Evolutionary conservation across 1,284 basidiomycete species (phyloP), one percentile per base, ranked within the genome.

Genomic region (Xanthoconium separans): DNA sequence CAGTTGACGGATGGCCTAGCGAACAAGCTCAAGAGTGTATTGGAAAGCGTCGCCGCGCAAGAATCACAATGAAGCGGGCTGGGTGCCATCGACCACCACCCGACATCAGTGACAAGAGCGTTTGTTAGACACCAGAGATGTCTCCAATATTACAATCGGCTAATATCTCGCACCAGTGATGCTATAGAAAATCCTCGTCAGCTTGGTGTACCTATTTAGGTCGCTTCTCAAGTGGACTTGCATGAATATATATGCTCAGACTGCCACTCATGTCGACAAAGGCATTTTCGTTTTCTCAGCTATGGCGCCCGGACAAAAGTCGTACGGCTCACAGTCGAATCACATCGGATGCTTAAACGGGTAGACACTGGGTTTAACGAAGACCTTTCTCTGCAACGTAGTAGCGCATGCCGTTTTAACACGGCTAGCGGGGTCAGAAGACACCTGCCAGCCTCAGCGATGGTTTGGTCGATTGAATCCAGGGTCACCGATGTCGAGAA

Each of bases 1-100:
- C 78, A 82, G 54, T 75, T 91, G 41, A 87, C 87, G 0, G 79
- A 82, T 5, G 85, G 85, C 3, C 73, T 89, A 10, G 75, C 79
- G 30, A 61, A 69, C 54, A 74, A 77, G 46, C 73, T 89, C 22
- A 69, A 69, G 33, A 63, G 67, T 40, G 42, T 74, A 18, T 61
- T 81, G 33, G 65, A 71, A 47, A 42, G 36, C 4, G 54, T 59
- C 3, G 62, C 56, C 15, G 54, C 44, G 18, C 64, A 37, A 43
- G 66, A 68, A 56, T 53, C 53, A 8, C 36, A 24, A 18, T 63
- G 39, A 57, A 39, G 13, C 11, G 11, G 33, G 12, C 22, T 11
- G 37, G 3, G 15, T 11, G 3, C 9, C 24, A 16, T 22, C 22
- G n/a, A 15, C 49, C 18, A 6, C 2, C 4, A 31, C n/a, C 13